Evolutionary conservation across 345 rosid genomes (phyloP), one percentile per base, ranked within the genome.

Genomic region (Psidium guajava): DNA sequence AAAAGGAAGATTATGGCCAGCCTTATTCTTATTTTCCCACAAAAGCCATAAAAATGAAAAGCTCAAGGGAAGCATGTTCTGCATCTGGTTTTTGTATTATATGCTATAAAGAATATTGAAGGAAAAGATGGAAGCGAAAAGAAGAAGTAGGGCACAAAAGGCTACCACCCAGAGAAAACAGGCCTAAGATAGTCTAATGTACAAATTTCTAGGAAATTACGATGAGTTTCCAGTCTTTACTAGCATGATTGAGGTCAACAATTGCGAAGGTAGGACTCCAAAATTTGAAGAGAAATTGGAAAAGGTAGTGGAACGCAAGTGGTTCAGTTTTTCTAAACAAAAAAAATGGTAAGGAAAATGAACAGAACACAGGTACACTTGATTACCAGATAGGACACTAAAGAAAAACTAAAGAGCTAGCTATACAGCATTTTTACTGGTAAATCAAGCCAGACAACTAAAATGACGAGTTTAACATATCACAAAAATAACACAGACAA

Each of bases 401-500:
- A 16, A 1, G 74, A 58, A 51, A 47, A 21, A 83, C 15, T 57
- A 83, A 50, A 24, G 21, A 16, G 9, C 20, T 4, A 22, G 27
- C 28, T 28, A 61, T 18, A 16, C 24, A 54, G n/a, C 8, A 24
- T 59, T 52, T 80, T 40, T 56, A 32, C 53, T 28, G 21, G 74
- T n/a, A 40, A 69, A 59, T 20, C 8, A 53, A 56, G 16, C n/a
- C 32, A 40, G 61, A 84, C 58, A 22, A 36, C 44, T 15, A 12
- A 55, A 54, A 81, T 40, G 36, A 40, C 44, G 24, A 64, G 16
- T 83, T 10, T 77, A 16, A 64, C 44, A 16, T 32, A 90, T 93
- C 44, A 86, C 84, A 86, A 93, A 89, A 50, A 93, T 86, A 10
- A 87, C 82, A 24, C 84, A 88, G 84, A 93, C 86, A 84, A 90